Evolutionary conservation across 176 grass and related monocot genomes (phyloP).

Genomic region (Bothriochloa decipiens): DNA sequence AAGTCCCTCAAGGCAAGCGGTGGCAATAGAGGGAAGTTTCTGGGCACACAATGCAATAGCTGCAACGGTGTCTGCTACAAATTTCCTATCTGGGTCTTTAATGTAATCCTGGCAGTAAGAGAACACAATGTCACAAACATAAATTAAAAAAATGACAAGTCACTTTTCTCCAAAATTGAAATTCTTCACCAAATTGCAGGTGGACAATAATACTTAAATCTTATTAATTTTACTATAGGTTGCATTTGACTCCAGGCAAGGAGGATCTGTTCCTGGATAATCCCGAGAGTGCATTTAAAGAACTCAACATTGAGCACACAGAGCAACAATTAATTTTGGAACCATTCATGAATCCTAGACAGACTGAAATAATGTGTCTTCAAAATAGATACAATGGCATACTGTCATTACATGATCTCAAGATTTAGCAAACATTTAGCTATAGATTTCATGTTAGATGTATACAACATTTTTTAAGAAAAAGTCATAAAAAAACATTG

Average conservation of each 20-base stretch:
- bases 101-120: slow-evolving; percentile 84
- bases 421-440: slow-evolving; percentile 7
- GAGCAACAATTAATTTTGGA: slow-evolving; percentile 6
- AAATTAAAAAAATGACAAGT: slow-evolving; percentile 14
- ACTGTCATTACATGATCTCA: slow-evolving; percentile 18
- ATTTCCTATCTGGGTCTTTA: slow-evolving; percentile 93
- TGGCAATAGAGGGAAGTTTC: slow-evolving; percentile 56
- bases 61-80: slow-evolving; percentile 92
- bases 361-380: slow-evolving; percentile 15
- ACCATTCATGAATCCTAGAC: neutral
- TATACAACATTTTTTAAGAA: slow-evolving; percentile 7
- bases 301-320: neutral
- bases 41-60: slow-evolving; percentile 83
- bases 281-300: slow-evolving; percentile 6
- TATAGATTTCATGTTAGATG: neutral
- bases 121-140: slow-evolving; percentile 42
- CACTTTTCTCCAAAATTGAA: slow-evolving; percentile 12
- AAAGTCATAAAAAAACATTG: neutral
- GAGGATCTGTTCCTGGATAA: neutral
- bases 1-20: slow-evolving; percentile 85
- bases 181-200: neutral
- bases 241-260: slow-evolving; percentile 12
- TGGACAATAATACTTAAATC: neutral
- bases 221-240: slow-evolving; percentile 16
- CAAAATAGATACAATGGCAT: neutral